Conservation (phyloP, 129 eudicot species). For the Saussurea involucrata region DNA sequence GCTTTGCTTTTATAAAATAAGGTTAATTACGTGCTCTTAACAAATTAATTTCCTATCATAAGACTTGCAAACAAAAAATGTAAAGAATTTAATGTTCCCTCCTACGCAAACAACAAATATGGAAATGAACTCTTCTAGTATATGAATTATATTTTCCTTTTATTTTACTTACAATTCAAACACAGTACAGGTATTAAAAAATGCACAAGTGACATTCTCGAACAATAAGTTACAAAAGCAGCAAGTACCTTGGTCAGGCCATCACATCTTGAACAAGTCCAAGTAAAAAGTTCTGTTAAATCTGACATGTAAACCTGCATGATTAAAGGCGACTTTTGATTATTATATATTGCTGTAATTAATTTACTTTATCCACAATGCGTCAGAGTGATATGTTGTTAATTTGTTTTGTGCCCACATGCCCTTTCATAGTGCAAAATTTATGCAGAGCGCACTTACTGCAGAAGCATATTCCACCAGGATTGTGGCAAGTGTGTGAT, state of each 20-base stretch:
- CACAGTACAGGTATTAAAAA: not conserved
- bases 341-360: not conserved
- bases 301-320: constrained; percentile 86
- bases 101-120: not conserved
- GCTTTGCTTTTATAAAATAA: not conserved
- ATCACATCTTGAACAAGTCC: constrained; percentile 94
- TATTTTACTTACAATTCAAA: not conserved
- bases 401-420: not conserved
- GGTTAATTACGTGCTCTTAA: not conserved
- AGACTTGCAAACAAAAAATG: not conserved
- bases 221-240: not conserved
- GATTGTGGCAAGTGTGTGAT: constrained; percentile 72
- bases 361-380: not conserved
- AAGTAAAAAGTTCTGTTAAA: constrained; percentile 72
- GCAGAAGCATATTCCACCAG: constrained; percentile 92
- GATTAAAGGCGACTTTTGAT: not conserved
- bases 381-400: not conserved
- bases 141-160: not conserved
- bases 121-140: not conserved
- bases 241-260: constrained; percentile 66
- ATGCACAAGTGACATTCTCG: not conserved
- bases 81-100: not conserved
- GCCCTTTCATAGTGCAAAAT: not conserved
- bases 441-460: constrained; percentile 40
- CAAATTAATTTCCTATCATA: not conserved